Evolutionary conservation across 768 basidiomycete genomes (phyloP).

Genomic region (Strobilomyces dryophilus): DNA sequence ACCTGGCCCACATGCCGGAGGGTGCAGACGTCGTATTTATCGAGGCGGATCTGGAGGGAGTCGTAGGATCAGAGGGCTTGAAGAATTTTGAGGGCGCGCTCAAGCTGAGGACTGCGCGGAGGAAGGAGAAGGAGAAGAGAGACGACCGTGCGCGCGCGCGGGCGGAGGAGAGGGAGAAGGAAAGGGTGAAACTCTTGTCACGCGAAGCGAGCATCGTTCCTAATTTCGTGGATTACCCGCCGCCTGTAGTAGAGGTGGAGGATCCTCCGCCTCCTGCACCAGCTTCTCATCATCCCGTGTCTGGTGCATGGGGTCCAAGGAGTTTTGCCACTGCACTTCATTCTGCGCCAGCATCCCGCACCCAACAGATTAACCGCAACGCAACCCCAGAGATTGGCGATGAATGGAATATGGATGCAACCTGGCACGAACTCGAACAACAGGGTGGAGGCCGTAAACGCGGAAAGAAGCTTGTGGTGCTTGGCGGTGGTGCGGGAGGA

Average conservation of each 20-base stretch:
- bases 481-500: conserved; percentile 61
- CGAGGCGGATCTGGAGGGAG: conserved; percentile 76
- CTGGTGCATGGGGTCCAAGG: conserved; percentile 73
- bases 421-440: conserved; percentile 79
- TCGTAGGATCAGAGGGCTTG: conserved; percentile 73
- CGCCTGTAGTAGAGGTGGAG: conserved; percentile 13
- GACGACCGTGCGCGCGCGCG: conserved; percentile 80
- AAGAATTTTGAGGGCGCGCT: conserved; percentile 82
- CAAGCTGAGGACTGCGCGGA: conserved; percentile 63
- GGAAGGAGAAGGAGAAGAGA: conserved; percentile 78
- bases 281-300: conserved; percentile 10
- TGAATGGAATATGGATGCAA: conserved; percentile 75
- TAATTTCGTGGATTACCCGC: conserved; percentile 3
- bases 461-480: conserved; percentile 61
- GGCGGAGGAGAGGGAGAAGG: conserved; percentile 74
- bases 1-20: conserved; percentile 88
- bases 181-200: conserved; percentile 38
- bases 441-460: conserved; percentile 53
- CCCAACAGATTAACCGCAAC: conserved; percentile 29
- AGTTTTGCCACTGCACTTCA: conserved; percentile 82
- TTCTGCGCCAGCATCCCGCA: conserved; percentile 48
- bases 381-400: conserved; percentile 38
- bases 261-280: conserved; percentile 6
- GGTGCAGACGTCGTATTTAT: conserved; percentile 92
- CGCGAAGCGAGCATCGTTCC: conserved; percentile 14